Evolutionary conservation across 1,284 basidiomycete species (phyloP).

Genomic region (Puccinia coronata): DNA sequence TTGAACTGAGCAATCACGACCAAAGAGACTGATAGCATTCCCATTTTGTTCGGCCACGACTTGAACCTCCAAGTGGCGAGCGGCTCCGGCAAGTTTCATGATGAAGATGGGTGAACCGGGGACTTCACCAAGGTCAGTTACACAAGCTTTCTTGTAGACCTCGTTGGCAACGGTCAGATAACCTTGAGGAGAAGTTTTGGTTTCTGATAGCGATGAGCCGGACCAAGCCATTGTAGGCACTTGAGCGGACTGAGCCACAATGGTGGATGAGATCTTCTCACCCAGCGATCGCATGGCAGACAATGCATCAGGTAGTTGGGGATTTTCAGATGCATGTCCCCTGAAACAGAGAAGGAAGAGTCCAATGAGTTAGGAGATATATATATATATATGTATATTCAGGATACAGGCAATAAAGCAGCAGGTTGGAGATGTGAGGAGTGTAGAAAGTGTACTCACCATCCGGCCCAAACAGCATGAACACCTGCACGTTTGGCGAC

Average conservation of each 20-base stretch:
- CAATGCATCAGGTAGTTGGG: conserved; percentile 89
- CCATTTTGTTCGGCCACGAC: conserved; percentile 98
- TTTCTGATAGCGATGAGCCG: conserved; percentile 89
- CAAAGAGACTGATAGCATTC: conserved; percentile 97
- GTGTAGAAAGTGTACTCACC: conserved; percentile 64
- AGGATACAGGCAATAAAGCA: not conserved
- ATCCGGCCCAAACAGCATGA: conserved; percentile 99
- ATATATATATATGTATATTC: not conserved
- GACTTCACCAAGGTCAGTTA: conserved; percentile 85
- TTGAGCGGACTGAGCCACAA: conserved; percentile 93
- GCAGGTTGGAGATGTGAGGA: not conserved
- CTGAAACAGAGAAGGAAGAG: conserved; percentile 54
- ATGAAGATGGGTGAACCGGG: conserved; percentile 99
- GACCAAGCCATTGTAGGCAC: conserved; percentile 99
- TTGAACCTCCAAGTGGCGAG: conserved; percentile 97
- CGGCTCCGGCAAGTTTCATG: conserved; percentile 98
- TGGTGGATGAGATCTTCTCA: conserved; percentile 99
- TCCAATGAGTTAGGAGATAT: not conserved
- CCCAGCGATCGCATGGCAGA: conserved; percentile 97
- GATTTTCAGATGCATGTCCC: conserved; percentile 99
- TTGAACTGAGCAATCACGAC: conserved; percentile 99
- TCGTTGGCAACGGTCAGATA: conserved; percentile 92
- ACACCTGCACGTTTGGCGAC: conserved; percentile 95
- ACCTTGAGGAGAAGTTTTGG: conserved; percentile 78
- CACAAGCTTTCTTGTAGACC: conserved; percentile 86